Base-by-base conservation (phyloP, 2,329 filamentous ascomycete species). In the Calonectria montana region DNA sequence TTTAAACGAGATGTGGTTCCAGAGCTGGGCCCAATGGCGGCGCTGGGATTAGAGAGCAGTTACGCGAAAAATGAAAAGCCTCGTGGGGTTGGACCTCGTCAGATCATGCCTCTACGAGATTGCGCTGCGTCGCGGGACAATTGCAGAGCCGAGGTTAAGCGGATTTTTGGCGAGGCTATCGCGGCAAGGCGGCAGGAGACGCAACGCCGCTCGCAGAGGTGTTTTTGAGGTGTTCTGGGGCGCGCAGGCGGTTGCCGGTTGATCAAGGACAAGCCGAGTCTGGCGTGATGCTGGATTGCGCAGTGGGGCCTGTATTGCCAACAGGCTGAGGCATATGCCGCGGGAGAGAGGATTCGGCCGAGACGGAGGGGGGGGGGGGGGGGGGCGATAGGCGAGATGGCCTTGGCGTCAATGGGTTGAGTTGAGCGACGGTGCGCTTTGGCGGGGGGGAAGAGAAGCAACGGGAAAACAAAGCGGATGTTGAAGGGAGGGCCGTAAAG, bases 21-120 rank as follows among this genome's bases (percentile, higher is more conserved):
- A 31, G 15, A 3, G 35, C 15, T 15, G 50, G 47, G n/a, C 31
- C 43, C 62, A 64, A 72, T 71, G 25, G 48, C 50, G 29, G 68
- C 15, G 37, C 66, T 47, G 37, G 66, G 68, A 65, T 61, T 50
- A 41, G 39, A 70, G 62, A 70, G 50, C 61, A 48, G 67, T 61
- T 64, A 27, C 23, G 47, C 43, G 50, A 37, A 64, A 35, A 45
- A 48, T 68, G 27, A 27, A 43, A 43, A 21, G 68, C 29, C 35
- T 53, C 65, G 62, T 69, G 48, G 53, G 61, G 50, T 57, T 66
- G 37, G 48, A 57, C 31, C 55, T 53, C 41, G 64, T 73, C 71
- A 73, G 71, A 67, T 65, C 71, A 73, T 73, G 50, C 31, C 31
- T 35, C 21, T 67, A 53, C 55, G 16, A 29, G 27, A 31, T 57